phyloP scores from a whole-genome alignment of 73 alveolate genomes.

The Diophrys appendiculata region DNA sequence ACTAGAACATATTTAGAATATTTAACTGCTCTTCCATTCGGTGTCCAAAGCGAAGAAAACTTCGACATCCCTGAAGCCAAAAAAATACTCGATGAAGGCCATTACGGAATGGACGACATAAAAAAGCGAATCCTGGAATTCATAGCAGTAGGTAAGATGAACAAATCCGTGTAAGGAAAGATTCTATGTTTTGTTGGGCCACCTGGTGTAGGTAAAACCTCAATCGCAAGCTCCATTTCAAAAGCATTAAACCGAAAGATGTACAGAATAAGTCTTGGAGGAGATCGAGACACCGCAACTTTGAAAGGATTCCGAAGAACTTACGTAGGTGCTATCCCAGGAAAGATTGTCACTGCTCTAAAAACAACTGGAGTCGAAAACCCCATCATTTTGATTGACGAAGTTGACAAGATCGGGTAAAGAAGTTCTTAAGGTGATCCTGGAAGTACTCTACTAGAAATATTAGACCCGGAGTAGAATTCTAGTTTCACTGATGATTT shows the following conservation, averaged over 20 bases:
- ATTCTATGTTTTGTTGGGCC: constrained; percentile 90
- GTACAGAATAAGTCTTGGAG: constrained; percentile 83
- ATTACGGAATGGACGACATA: constrained; percentile 84
- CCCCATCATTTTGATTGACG: constrained; percentile 83
- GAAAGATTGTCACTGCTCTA: constrained; percentile 75
- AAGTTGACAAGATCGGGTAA: constrained; percentile 73
- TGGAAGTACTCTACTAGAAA: constrained; percentile 75
- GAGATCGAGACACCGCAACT: constrained; percentile 80
- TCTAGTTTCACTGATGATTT: constrained; percentile 70
- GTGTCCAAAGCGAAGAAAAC: constrained; percentile 71
- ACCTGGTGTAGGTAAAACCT: constrained; percentile 93
- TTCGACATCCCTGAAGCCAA: constrained; percentile 74
- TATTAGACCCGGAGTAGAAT: constrained; percentile 82
- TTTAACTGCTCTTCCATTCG: constrained; percentile 80
- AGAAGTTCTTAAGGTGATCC: constrained; percentile 83
- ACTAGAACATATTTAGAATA: constrained; percentile 77
- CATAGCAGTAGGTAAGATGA: constrained; percentile 82
- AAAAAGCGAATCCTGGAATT: constrained; percentile 79
- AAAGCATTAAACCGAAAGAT: constrained; percentile 75
- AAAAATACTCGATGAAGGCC: constrained; percentile 71
- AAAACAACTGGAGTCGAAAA: constrained; percentile 72
- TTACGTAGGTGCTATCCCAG: constrained; percentile 88
- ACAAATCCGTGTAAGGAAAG: constrained; percentile 77
- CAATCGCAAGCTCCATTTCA: constrained; percentile 81
- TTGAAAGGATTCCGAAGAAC: constrained; percentile 83